These are phyloP conservation scores for Yamadazyma ubonensis DNA, from an alignment of 805 yeast genomes.

Conservation along the genomic window DNA sequence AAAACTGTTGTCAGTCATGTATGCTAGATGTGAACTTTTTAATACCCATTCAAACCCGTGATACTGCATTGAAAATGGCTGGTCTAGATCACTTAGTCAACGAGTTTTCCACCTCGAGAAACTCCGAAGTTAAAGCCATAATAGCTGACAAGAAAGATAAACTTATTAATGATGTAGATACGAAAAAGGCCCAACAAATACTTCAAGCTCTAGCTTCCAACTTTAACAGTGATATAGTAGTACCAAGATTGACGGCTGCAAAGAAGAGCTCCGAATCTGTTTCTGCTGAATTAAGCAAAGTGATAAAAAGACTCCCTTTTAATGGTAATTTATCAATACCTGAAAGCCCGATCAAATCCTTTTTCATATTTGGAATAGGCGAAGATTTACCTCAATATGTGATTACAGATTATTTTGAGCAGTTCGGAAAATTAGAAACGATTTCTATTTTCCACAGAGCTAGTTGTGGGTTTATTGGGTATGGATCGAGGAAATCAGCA, in stretches of 20 bases:
- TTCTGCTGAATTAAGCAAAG: conserved; percentile 46
- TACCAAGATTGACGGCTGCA: neutral
- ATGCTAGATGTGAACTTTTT: conserved; percentile 79
- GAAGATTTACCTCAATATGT: conserved; percentile 64
- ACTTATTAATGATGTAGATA: conserved; percentile 11
- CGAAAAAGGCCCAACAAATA: conserved; percentile 47
- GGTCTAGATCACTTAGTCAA: conserved; percentile 33
- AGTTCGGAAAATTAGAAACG: conserved; percentile 47
- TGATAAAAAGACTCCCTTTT: conserved; percentile 64
- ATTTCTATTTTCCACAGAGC: conserved; percentile 56
- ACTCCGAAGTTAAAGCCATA: conserved; percentile 39
- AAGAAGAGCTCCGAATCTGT: conserved; percentile 2
- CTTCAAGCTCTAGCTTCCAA: conserved; percentile 44
- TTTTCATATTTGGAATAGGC: conserved; percentile 75
- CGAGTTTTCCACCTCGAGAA: conserved; percentile 18
- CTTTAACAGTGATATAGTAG: neutral
- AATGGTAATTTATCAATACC: conserved; percentile 49
- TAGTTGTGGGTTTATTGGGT: conserved; percentile 63
- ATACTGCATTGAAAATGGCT: conserved; percentile 74
- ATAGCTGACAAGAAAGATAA: conserved; percentile 44
- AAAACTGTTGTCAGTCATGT: conserved; percentile 87
- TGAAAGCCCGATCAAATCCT: conserved; percentile 50
- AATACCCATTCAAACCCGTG: conserved; percentile 75
- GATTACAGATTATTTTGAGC: conserved; percentile 48
- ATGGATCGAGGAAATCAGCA: conserved; percentile 49